Conservation (phyloP, 345 rosid species). For the Rhodomyrtus tomentosa region DNA sequence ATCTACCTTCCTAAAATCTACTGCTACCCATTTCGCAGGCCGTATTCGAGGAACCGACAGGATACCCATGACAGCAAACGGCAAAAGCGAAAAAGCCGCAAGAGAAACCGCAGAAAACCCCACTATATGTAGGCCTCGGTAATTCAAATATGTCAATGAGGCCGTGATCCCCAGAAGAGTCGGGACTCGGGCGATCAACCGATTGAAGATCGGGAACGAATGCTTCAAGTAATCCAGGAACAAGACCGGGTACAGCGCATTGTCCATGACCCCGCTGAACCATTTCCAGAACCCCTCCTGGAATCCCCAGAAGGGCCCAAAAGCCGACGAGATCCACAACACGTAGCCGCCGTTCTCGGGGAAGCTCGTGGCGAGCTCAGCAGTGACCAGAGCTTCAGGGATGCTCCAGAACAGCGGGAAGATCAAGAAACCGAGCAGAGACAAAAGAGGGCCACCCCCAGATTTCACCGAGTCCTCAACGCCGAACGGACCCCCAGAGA, state of each 20-base stretch:
- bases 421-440: slow-evolving; percentile 68
- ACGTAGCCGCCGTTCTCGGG: slow-evolving; percentile 94
- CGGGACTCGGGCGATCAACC: slow-evolving; percentile 55
- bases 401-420: slow-evolving; percentile 90
- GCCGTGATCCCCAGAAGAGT: slow-evolving; percentile 63
- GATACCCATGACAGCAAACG: slow-evolving; percentile 63
- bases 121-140: slow-evolving; percentile 77
- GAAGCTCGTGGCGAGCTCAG: slow-evolving; percentile 89
- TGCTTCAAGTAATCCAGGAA: slow-evolving; percentile 90
- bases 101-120: slow-evolving; percentile 70
- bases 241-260: slow-evolving; percentile 82
- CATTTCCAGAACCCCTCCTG: slow-evolving; percentile 97
- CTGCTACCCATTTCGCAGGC: slow-evolving; percentile 62
- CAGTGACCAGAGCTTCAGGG: slow-evolving; percentile 86
- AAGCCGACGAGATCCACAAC: slow-evolving; percentile 83
- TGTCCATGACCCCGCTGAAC: slow-evolving; percentile 96
- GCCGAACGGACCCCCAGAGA: slow-evolving; percentile 96
- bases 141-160: slow-evolving; percentile 75
- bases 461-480: slow-evolving; percentile 80
- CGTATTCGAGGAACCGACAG: slow-evolving; percentile 54
- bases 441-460: slow-evolving; percentile 82
- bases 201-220: slow-evolving; percentile 57
- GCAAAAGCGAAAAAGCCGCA: slow-evolving; percentile 61
- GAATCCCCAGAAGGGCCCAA: slow-evolving; percentile 92
- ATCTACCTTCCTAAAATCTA: slow-evolving; percentile 49